Base-by-base conservation (phyloP, 805 yeast genomes). In the Schwanniomyces occidentalis region DNA sequence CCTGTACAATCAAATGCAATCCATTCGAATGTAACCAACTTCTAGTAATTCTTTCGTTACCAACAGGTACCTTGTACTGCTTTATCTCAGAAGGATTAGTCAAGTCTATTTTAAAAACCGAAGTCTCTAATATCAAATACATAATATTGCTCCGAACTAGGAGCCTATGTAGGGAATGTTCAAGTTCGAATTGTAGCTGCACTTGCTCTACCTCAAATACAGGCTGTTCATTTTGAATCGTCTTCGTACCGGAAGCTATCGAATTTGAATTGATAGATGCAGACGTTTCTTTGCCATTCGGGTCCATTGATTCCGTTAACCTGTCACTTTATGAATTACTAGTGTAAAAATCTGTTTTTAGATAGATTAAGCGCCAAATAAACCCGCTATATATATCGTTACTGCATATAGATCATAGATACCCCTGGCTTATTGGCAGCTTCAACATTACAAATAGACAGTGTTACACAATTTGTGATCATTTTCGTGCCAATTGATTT, bases 21-120 rank as follows among this genome's bases (percentile, higher is more conserved):
- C 73, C 74, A 34, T 52, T 55, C 3, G 68, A 67, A 32, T 67
- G 61, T 6, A 65, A 41, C 73, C 73, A 68, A 13, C 54, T 38
- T 23, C 55, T 47, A 2, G 59, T 52, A 3, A 65, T 37, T 12
- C 22, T 34, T 9, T 35, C 31, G 2, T 35, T 24, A n/a, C 44
- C 51, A 7, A 31, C 16, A 6, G 68, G 58, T 9, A 61, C 27
- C 13, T 44, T 47, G 24, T 52, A 44, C 20, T 45, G 47, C 9
- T 46, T 35, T 3, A 63, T 65, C 9, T 56, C 46, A 2, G 71
- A 46, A 0, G 74, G 73, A 25, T 56, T 58, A 7, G 53, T 48
- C 20, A 68, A 52, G 40, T 65, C 62, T 16, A 68, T 66, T 27
- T 56, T 50, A 35, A 46, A 56, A 3, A 63, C 51, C 5, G 38